Conservation (phyloP, 2,329 filamentous ascomycete genomes). For the Colletotrichum limetticola region DNA sequence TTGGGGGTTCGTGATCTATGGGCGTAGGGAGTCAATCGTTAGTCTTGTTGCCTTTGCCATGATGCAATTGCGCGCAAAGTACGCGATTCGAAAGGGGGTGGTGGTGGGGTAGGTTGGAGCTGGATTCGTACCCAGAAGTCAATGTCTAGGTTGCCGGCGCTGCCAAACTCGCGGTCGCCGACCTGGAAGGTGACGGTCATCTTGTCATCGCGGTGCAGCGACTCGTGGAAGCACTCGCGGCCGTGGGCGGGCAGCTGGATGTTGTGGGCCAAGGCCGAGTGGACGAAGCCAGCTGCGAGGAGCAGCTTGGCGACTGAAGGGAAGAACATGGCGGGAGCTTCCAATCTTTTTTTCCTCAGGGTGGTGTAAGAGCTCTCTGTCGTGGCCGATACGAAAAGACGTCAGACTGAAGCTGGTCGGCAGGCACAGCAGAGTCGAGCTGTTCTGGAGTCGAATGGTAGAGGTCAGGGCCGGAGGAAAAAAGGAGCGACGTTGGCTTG, state of each 20-base stretch:
- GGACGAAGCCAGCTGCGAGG: slow-evolving; percentile 54
- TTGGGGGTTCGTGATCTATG: slow-evolving; percentile 80
- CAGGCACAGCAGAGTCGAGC: slow-evolving; percentile 10
- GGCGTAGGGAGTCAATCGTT: slow-evolving; percentile 32
- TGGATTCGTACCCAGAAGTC: slow-evolving; percentile 87
- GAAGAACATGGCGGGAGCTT: slow-evolving; percentile 52
- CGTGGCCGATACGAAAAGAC: not conserved
- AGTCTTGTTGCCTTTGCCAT: slow-evolving; percentile 2
- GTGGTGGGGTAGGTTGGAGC: not conserved
- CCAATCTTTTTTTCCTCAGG: not conserved
- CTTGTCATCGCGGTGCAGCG: slow-evolving; percentile 90
- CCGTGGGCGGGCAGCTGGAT: slow-evolving; percentile 94
- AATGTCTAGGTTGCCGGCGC: slow-evolving; percentile 92
- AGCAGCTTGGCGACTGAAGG: slow-evolving; percentile 56
- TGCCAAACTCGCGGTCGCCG: slow-evolving; percentile 94
- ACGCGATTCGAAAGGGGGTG: not conserved
- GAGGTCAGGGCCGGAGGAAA: slow-evolving; percentile 19
- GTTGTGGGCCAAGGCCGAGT: slow-evolving; percentile 85
- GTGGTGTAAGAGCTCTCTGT: slow-evolving; percentile 24
- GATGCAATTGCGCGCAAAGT: not conserved
- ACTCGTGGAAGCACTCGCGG: slow-evolving; percentile 97
- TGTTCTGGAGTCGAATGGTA: slow-evolving; percentile 17
- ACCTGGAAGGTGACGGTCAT: slow-evolving; percentile 99
- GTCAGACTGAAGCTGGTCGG: slow-evolving; percentile 19
- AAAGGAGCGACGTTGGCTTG: slow-evolving; percentile 31